phyloP scores from a whole-genome alignment of 1,284 basidiomycete species.

The Fomitopsis betulina region DNA sequence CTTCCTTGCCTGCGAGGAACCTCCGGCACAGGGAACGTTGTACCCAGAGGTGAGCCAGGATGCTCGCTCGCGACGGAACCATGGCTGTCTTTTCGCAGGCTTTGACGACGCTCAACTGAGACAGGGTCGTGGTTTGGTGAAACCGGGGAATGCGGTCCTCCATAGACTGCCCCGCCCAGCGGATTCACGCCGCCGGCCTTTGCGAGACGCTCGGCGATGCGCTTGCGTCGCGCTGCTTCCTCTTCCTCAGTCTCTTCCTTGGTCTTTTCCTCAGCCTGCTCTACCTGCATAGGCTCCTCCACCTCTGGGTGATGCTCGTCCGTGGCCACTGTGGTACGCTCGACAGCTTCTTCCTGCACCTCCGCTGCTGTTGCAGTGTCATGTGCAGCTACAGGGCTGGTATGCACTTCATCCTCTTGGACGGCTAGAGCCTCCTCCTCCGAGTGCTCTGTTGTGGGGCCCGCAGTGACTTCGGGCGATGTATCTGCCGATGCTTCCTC shows the following conservation, averaged over 20 bases:
- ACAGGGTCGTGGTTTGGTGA: background rate
- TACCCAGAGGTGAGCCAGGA: slow-evolving; percentile 5
- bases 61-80: slow-evolving; percentile 2
- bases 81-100: slow-evolving; percentile 7
- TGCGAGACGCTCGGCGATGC: slow-evolving; percentile 56
- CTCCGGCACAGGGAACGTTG: slow-evolving; percentile 14
- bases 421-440: background rate
- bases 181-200: slow-evolving; percentile 68
- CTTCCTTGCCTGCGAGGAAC: slow-evolving; percentile 24
- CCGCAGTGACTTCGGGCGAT: background rate
- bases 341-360: background rate
- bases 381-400: slow-evolving; percentile 1
- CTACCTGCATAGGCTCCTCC: background rate
- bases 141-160: background rate
- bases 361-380: background rate
- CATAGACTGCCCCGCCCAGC: slow-evolving; percentile 38
- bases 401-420: slow-evolving; percentile 2
- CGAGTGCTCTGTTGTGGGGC: background rate
- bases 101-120: slow-evolving; percentile 8
- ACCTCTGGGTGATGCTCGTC: background rate
- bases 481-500: background rate
- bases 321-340: background rate
- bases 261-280: background rate
- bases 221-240: slow-evolving; percentile 46
- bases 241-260: slow-evolving; percentile 43